Percentiles rank a stretch among this genome's conserved stretches.
phyloP scores from a whole-genome alignment of 371 early-diverging fungal species.

The Saksenaea oblongispora region DNA sequence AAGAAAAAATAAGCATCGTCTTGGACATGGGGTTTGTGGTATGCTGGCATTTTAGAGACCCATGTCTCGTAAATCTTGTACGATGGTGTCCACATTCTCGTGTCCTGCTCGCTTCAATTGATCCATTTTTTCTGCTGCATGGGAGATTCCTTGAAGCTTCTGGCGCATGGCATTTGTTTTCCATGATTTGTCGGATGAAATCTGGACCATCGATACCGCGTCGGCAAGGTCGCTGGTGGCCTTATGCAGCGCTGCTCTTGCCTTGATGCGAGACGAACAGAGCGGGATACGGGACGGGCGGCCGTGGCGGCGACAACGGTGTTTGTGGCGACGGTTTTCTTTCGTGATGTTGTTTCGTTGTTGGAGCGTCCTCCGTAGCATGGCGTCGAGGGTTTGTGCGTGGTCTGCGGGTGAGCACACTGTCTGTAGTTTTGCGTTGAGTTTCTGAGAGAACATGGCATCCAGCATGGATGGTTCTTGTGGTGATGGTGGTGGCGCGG shows the following conservation, averaged over 20 bases:
- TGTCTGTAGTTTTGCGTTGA: neutral
- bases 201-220: conserved; percentile 7
- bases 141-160: conserved; percentile 5
- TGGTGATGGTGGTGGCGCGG: neutral
- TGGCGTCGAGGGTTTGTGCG: neutral
- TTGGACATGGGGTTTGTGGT: neutral
- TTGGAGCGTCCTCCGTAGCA: neutral
- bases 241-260: neutral
- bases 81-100: conserved; percentile 4
- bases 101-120: conserved; percentile 6
- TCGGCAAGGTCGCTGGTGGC: conserved; percentile 12
- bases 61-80: conserved; percentile 1
- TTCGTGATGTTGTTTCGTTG: neutral
- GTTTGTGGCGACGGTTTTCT: neutral
- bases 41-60: conserved; percentile 1
- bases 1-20: neutral
- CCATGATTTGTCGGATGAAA: conserved; percentile 1
- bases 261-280: conserved; percentile 5
- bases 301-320: neutral
- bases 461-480: neutral
- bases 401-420: neutral
- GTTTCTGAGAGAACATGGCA: neutral
- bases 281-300: conserved; percentile 11
- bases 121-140: conserved; percentile 5
- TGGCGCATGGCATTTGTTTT: conserved; percentile 5